phyloP scores from a whole-genome alignment of 208 protist genomes.

The Leishmania martiniquensis region DNA sequence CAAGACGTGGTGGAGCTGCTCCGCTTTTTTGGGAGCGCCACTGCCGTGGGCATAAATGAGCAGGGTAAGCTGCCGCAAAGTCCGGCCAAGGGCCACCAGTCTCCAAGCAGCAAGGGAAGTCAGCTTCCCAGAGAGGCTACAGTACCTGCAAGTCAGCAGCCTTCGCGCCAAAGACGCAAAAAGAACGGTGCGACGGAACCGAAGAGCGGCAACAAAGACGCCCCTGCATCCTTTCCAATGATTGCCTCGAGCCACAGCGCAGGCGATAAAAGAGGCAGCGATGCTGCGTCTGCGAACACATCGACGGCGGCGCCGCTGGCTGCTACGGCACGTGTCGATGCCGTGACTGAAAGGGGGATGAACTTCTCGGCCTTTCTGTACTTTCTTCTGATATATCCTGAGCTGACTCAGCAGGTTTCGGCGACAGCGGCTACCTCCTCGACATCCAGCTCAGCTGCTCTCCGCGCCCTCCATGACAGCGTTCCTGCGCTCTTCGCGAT shows the following conservation, averaged over 20 bases:
- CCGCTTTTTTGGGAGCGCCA: conserved; percentile 18
- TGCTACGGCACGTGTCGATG: neutral
- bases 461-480: conserved; percentile 27
- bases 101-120: neutral
- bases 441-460: conserved; percentile 14
- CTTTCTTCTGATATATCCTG: conserved; percentile 46
- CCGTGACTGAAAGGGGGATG: conserved; percentile 26
- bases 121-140: too few relatives aligned
- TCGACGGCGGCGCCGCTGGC: neutral
- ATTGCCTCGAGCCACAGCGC: neutral
- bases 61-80: neutral
- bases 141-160: neutral
- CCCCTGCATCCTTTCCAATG: neutral
- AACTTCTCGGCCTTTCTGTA: conserved; percentile 70
- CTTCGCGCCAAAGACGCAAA: neutral
- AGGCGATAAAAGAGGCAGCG: neutral
- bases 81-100: neutral
- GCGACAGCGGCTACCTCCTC: neutral
- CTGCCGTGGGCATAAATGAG: neutral
- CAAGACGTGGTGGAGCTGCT: conserved; percentile 65
- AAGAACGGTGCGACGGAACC: neutral
- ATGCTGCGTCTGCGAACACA: neutral
- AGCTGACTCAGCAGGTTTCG: conserved; percentile 17
- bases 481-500: conserved; percentile 43
- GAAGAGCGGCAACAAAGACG: neutral